Evolutionary conservation across 257 asterid genomes (phyloP).

Genomic region (Nicotiana tomentosiformis): DNA sequence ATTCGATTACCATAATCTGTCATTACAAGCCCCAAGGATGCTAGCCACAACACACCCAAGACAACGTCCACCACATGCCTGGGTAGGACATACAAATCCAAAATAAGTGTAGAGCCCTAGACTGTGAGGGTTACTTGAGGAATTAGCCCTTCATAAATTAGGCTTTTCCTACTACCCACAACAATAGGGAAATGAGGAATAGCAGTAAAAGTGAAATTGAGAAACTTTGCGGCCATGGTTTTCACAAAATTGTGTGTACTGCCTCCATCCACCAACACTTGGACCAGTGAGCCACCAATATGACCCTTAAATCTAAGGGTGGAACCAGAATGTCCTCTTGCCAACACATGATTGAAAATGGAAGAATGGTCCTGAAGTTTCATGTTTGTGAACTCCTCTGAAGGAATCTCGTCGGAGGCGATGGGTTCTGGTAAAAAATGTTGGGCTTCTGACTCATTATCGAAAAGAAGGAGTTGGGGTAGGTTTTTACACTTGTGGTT

Average conservation of each 20-base stretch:
- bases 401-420: rapidly evolving
- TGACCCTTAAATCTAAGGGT: background rate
- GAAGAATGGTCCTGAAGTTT: background rate
- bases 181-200: background rate
- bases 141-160: background rate
- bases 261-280: background rate
- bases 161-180: background rate
- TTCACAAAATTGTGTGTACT: background rate
- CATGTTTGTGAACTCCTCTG: background rate
- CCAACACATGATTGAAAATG: background rate
- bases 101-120: background rate
- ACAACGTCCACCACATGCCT: background rate
- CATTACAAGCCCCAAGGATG: background rate
- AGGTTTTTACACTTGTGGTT: background rate
- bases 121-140: background rate
- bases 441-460: background rate
- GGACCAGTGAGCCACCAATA: background rate
- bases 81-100: background rate
- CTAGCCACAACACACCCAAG: background rate
- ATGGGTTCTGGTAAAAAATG: too few relatives aligned
- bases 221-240: background rate
- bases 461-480: background rate
- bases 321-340: background rate
- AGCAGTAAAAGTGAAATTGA: background rate
- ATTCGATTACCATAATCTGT: background rate